A percentile compares a stretch with the other conserved stretches of the same genome.
Conservation (phyloP, 2,329 filamentous ascomycete genomes). For the Sporothrix schenckii region DNA sequence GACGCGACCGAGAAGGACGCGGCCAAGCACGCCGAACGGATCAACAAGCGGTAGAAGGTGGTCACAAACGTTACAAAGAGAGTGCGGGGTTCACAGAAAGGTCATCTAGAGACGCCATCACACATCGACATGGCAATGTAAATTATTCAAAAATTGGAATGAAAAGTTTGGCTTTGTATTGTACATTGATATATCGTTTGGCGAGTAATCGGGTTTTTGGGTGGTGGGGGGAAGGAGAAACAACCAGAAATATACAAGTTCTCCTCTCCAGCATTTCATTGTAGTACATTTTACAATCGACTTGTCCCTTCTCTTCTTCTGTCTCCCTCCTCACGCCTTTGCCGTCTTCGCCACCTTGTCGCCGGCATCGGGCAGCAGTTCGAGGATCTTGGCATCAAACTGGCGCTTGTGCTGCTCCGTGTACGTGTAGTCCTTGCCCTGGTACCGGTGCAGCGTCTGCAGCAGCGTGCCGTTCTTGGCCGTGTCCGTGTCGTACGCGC, state of each 20-base stretch:
- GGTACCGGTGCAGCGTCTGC: constrained; percentile 45
- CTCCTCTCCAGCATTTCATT: neutral
- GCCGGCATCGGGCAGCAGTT: constrained; percentile 38
- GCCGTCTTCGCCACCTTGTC: neutral
- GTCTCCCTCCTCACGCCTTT: neutral
- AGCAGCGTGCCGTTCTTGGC: constrained; percentile 33
- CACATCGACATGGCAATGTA: no score
- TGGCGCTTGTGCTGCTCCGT: constrained; percentile 46
- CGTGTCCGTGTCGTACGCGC: constrained; percentile 41
- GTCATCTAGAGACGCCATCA: no score
- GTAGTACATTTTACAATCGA: neutral
- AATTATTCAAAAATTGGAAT: neutral
- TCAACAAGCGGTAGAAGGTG: neutral
- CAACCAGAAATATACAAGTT: constrained; percentile 15
- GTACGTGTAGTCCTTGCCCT: constrained; percentile 44
- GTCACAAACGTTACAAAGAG: neutral
- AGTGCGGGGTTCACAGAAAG: no score
- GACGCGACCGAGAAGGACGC: constrained; percentile 55
- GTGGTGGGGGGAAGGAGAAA: neutral
- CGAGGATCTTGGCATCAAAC: constrained; percentile 42
- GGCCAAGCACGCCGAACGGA: constrained; percentile 46
- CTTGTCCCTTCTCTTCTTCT: no score
- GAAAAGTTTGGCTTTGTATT: constrained; percentile 4
- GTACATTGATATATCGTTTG: constrained; percentile 8
- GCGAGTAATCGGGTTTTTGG: neutral